phyloP scores from a whole-genome alignment of 495 filamentous ascomycete genomes.

The Neurospora hispaniola region DNA sequence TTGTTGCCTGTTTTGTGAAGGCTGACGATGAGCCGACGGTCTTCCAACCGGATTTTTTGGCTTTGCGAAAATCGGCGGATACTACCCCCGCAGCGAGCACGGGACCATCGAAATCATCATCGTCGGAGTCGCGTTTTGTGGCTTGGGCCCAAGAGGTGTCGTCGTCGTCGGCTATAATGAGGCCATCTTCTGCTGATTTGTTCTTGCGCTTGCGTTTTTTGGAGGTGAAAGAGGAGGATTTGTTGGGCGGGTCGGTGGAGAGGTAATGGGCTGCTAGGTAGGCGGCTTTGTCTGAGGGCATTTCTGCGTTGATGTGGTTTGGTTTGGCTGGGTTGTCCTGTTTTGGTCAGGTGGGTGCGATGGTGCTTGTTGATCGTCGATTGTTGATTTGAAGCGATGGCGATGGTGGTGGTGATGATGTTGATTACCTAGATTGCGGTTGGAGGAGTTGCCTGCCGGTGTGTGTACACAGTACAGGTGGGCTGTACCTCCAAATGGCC shows the following conservation, averaged over 20 bases:
- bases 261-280: slow-evolving; percentile 97
- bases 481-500: too few relatives aligned
- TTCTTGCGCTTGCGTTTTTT: slow-evolving; percentile 82
- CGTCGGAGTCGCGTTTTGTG: slow-evolving; percentile 33
- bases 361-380: not conserved
- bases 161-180: slow-evolving; percentile 91
- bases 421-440: not conserved
- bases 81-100: slow-evolving; percentile 35
- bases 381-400: not conserved
- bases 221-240: slow-evolving; percentile 35
- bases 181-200: slow-evolving; percentile 46
- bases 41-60: slow-evolving; percentile 73
- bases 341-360: not conserved
- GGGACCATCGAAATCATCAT: slow-evolving; percentile 30
- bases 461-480: not conserved
- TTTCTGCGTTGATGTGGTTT: slow-evolving; percentile 6
- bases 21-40: slow-evolving; percentile 40
- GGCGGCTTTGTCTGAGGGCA: slow-evolving; percentile 59
- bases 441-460: not conserved
- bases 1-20: slow-evolving; percentile 1
- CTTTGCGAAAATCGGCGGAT: slow-evolving; percentile 61
- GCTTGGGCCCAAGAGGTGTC: slow-evolving; percentile 52
- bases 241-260: slow-evolving; percentile 52
- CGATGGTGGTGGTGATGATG: not conserved
- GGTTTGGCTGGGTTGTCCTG: not conserved